phyloP scores from a whole-genome alignment of 2,329 filamentous ascomycete species.

The Pseudogymnoascus sp. region DNA sequence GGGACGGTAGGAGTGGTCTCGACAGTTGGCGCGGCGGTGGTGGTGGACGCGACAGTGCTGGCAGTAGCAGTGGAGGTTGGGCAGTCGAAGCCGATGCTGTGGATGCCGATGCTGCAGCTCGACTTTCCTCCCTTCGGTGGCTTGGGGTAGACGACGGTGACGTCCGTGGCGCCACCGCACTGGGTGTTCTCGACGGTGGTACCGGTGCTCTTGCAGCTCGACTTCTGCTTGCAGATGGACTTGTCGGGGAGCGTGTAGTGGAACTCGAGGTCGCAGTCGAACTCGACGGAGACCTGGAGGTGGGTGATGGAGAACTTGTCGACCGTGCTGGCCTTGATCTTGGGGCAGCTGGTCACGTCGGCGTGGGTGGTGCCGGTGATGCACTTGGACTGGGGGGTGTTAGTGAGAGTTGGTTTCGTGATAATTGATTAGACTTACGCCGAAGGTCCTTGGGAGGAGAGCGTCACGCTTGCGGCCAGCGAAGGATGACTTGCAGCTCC shows the following conservation, averaged over 20 bases:
- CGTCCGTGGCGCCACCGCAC: constrained; percentile 82
- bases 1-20: constrained; percentile 12
- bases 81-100: constrained; percentile 70
- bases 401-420: constrained; percentile 37
- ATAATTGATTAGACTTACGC: constrained; percentile 32
- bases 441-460: constrained; percentile 31
- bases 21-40: constrained; percentile 6
- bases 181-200: constrained; percentile 71
- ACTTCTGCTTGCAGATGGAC: constrained; percentile 69
- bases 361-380: constrained; percentile 45
- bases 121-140: constrained; percentile 44
- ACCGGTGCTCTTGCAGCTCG: constrained; percentile 57
- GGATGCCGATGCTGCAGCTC: constrained; percentile 65
- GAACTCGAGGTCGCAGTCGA: constrained; percentile 74
- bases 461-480: constrained; percentile 47
- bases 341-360: constrained; percentile 42
- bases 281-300: constrained; percentile 65
- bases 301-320: constrained; percentile 64
- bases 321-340: constrained; percentile 43
- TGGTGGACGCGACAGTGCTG: constrained; percentile 15
- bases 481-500: constrained; percentile 55
- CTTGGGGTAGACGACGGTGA: constrained; percentile 57
- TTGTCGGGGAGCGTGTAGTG: constrained; percentile 81
- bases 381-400: constrained; percentile 47
- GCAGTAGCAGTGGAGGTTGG: constrained; percentile 18